Evolutionary conservation across 306 rosid species (phyloP), one percentile per base, ranked within the genome.

Genomic region (Vachellia collinsii): DNA sequence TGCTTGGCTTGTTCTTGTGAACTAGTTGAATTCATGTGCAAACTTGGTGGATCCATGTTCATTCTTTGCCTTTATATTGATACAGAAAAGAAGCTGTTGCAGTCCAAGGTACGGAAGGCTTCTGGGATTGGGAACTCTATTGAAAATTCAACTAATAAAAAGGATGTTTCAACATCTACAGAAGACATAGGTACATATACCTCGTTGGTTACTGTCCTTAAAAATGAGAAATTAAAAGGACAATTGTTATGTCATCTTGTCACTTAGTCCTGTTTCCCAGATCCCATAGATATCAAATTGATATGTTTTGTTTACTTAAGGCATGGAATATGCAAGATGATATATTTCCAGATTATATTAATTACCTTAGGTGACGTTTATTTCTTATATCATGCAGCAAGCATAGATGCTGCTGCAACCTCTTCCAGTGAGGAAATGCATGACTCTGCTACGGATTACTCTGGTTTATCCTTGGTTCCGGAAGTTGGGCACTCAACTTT

Each of bases 71-170:
- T 51, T 86, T 69, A 58, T 48, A 79, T 67, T 78, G 80, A 81
- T 76, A 78, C 88, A 92, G 99, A 96, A 89, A 96, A 93, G 88
- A 93, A 96, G 91, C 69, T 92, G 80, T 74, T 96, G 91, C 94
- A 83, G 63, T 88, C 94, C 77, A 93, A 93, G 91, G 44, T 93
- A 83, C 87, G 94, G 76, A 96, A 96, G 90, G 91, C 91, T 80
- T 87, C 98, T 38, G 83, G 91, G 17, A 80, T 71, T 65, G 90
- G 78, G 79, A 92, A 70, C 76, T 75, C 94, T 22, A 72, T 75
- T 64, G 97, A 92, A 74, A 84, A 66, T 82, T 41, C 80, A 62
- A 67, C 77, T 48, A 75, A 78, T 56, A 93, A 87, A 87, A 90
- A 81, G 87, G 97, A 96, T 48, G 76, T 81, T 41, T 91, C 92